A percentile compares a stretch with the other conserved stretches of the same genome.
Conservation (phyloP, 495 filamentous ascomycete genomes). For the Penicillium atrosanguineum region DNA sequence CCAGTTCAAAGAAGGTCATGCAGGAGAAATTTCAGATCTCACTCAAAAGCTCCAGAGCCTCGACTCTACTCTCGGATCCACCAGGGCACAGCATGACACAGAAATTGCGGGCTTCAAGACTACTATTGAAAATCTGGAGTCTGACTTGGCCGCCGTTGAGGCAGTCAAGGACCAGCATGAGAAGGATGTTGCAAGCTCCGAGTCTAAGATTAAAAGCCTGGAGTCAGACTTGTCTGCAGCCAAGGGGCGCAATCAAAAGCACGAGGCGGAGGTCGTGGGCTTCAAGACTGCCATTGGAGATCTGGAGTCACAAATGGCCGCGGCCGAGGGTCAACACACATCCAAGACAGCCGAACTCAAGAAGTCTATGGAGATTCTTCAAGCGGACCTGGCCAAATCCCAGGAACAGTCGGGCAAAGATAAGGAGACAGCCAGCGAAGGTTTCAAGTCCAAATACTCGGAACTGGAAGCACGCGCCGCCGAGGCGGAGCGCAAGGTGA, state of each 20-base stretch:
- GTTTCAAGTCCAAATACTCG: slow-evolving; percentile 47
- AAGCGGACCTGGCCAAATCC: slow-evolving; percentile 58
- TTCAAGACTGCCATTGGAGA: slow-evolving; percentile 51
- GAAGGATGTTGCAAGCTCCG: slow-evolving; percentile 53
- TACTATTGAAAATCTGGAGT: slow-evolving; percentile 53
- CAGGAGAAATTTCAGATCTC: slow-evolving; percentile 27
- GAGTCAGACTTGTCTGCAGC: slow-evolving; percentile 47
- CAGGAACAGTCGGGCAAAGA: slow-evolving; percentile 51
- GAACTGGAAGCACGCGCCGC: slow-evolving; percentile 46
- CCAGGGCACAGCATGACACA: slow-evolving; percentile 54
- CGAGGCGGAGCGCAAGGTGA: slow-evolving; percentile 37
- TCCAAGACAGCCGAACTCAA: slow-evolving; percentile 59
- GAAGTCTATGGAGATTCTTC: slow-evolving; percentile 51
- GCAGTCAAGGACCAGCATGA: slow-evolving; percentile 48
- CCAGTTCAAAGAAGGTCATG: slow-evolving; percentile 38
- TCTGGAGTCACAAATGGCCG: slow-evolving; percentile 52
- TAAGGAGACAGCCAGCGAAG: slow-evolving; percentile 55
- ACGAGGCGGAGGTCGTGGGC: slow-evolving; percentile 58
- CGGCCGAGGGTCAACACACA: slow-evolving; percentile 47
- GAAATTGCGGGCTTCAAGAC: slow-evolving; percentile 57
- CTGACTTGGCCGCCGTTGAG: slow-evolving; percentile 52
- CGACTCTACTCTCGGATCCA: slow-evolving; percentile 55
- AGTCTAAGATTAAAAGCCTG: slow-evolving; percentile 50
- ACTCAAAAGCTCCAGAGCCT: slow-evolving; percentile 52
- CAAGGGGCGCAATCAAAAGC: slow-evolving; percentile 30